Base-by-base conservation (phyloP, 2,329 filamentous ascomycete genomes). In the Diplocarpon rosae region DNA sequence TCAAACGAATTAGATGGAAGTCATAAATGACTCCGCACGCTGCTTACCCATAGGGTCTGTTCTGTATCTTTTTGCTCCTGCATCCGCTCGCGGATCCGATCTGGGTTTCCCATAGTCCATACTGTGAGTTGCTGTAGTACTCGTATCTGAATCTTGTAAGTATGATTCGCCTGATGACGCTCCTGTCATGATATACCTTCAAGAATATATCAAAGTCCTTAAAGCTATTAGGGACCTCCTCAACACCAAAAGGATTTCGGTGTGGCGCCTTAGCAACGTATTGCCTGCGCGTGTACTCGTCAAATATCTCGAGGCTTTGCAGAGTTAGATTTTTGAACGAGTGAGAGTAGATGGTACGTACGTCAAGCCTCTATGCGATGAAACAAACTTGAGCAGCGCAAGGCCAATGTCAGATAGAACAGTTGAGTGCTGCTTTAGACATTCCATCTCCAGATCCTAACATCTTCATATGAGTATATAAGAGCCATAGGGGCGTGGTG, bases 341-440 rank as follows among this genome's bases (percentile, higher is more conserved):
- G 43, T 40, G 38, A 29, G n/a, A 27, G 39, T 29, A 13, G 35
- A 17, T 30, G 14, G 50, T 73, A 32, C 85, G 54, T 76, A 95
- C 88, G 83, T 93, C 38, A 96, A 70, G 52, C 89, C 89, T 52
- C 89, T 83, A 68, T 95, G 88, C 48, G 89, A 95, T 28, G 92
- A 95, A 39, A 95, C 81, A 61, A 84, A 88, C 72, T 95, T 95
- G 48, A 96, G 77, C 15, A 96, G 71, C 43, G 84, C 79, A 37
- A 98, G 73, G 30, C 87, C 90, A 56, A 96, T 86, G 45, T 90
- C 78, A 49, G 83, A 70, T 14, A 98, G 72, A 52, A 81, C 75
- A 36, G 78, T 74, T 1, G 89, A 93, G 28, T 78, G 71, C 14
- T 83, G 81, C 60, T 85, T 89, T 29, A 96, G 69, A 60, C 88